Conservation (phyloP, 148 eudicot species). For the Camellia japonica region DNA sequence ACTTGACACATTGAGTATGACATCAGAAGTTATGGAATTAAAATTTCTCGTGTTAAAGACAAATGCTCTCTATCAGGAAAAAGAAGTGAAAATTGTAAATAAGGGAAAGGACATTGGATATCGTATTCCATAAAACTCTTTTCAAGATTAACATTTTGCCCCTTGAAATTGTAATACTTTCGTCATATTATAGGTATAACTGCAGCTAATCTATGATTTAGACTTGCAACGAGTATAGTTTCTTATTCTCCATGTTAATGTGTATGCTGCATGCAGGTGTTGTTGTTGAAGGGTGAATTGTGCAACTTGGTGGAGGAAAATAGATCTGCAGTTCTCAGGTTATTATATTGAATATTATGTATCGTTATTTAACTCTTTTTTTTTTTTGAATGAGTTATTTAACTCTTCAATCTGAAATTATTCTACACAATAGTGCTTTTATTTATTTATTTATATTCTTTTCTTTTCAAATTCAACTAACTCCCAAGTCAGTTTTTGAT, state of each 20-base stretch:
- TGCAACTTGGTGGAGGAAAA: conserved; percentile 93
- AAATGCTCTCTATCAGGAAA: neutral
- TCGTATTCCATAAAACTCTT: neutral
- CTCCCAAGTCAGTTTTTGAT: neutral
- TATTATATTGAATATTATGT: conserved; percentile 23
- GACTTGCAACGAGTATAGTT: neutral
- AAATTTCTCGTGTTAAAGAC: neutral
- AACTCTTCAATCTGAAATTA: neutral
- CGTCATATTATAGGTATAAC: neutral
- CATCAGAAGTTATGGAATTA: neutral
- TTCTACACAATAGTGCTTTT: neutral
- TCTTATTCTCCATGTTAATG: neutral
- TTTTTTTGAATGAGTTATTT: neutral
- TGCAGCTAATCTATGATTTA: neutral
- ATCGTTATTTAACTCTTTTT: neutral
- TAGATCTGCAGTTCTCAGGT: conserved; percentile 90
- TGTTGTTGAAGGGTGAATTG: conserved; percentile 78
- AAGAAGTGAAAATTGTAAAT: neutral
- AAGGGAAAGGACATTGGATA: neutral
- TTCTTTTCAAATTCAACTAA: neutral
- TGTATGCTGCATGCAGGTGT: conserved; percentile 45
- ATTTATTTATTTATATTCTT: neutral
- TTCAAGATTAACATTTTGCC: neutral
- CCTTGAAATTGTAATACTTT: neutral
- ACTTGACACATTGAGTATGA: neutral